These are phyloP conservation scores for Narthecium ossifragum DNA, from an alignment of 106 monocot genomes.

Conservation along the genomic window DNA sequence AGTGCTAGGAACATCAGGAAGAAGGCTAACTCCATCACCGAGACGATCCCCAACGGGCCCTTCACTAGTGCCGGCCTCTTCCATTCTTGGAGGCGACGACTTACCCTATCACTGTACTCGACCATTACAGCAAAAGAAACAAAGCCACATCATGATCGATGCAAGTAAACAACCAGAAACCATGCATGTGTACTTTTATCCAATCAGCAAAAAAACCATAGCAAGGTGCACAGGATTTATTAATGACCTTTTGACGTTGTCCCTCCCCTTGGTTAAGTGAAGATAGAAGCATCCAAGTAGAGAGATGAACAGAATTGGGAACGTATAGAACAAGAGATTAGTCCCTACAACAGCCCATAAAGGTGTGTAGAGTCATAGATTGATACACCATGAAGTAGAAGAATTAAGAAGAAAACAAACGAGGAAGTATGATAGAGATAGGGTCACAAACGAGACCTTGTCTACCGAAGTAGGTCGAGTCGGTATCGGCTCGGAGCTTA, in stretches of 20 bases:
- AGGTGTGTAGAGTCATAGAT: too few relatives aligned
- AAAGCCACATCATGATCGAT: neutral
- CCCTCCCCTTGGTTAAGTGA: slow-evolving; percentile 25
- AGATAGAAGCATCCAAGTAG: slow-evolving; percentile 60
- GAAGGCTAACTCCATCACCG: slow-evolving; percentile 46
- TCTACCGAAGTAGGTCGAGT: slow-evolving; percentile 54
- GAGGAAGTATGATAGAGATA: neutral
- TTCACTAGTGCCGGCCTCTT: slow-evolving; percentile 50
- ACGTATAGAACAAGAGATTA: slow-evolving; percentile 34
- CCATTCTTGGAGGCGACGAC: slow-evolving; percentile 25
- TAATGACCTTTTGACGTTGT: slow-evolving; percentile 2
- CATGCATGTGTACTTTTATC: too few relatives aligned
- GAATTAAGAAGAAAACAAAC: neutral
- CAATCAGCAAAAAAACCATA: too few relatives aligned
- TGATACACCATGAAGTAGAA: neutral
- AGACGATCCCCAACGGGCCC: slow-evolving; percentile 59
- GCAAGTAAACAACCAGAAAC: neutral
- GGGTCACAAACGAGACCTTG: slow-evolving; percentile 28
- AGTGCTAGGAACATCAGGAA: slow-evolving; percentile 56
- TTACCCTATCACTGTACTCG: neutral
- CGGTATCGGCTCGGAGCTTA: slow-evolving; percentile 19
- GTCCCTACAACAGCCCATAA: slow-evolving; percentile 29
- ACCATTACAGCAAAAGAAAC: neutral
- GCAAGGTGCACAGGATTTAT: too few relatives aligned
- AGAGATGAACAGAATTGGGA: slow-evolving; percentile 62